phyloP scores from a whole-genome alignment of 768 basidiomycete species.

The Paxillus rubicundulus region DNA sequence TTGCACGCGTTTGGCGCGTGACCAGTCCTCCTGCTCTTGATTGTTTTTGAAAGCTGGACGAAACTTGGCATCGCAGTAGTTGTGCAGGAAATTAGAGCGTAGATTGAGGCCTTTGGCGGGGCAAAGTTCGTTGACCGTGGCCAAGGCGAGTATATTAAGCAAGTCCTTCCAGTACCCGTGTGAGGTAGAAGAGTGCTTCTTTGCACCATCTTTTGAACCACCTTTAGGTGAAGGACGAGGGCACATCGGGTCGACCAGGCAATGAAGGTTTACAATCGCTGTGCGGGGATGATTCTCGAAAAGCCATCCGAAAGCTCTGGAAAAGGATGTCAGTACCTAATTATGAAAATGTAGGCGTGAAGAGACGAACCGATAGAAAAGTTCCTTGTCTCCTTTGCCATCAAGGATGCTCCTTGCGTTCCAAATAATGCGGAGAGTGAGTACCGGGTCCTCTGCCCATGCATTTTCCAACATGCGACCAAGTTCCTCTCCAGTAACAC shows the following conservation, averaged over 20 bases:
- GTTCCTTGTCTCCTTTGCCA: conserved; percentile 58
- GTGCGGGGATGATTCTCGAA: conserved; percentile 68
- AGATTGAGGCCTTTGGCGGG: conserved; percentile 1
- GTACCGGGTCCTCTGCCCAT: conserved; percentile 55
- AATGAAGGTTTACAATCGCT: conserved; percentile 57
- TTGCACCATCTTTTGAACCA: background rate
- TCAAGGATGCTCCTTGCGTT: conserved; percentile 67
- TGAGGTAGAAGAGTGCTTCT: conserved; percentile 15
- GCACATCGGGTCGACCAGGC: conserved; percentile 54
- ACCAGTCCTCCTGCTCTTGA: conserved; percentile 25
- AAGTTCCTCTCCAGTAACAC: conserved; percentile 22
- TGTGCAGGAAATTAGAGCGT: conserved; percentile 26
- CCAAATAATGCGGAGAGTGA: conserved; percentile 70
- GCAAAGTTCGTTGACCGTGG: conserved; percentile 49
- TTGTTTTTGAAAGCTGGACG: conserved; percentile 27
- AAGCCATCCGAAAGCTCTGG: conserved; percentile 63
- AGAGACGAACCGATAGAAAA: conserved; percentile 51
- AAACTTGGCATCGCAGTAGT: conserved; percentile 12
- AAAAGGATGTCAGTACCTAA: background rate
- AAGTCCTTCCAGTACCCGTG: conserved; percentile 81
- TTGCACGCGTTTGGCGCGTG: conserved; percentile 17
- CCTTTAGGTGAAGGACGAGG: conserved; percentile 26
- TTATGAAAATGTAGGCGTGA: background rate
- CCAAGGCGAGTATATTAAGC: conserved; percentile 63
- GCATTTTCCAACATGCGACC: conserved; percentile 42